Evolutionary conservation across 1,139 yeast genomes (phyloP), one percentile per base, ranked within the genome.

Genomic region (Hanseniaspora uvarum): DNA sequence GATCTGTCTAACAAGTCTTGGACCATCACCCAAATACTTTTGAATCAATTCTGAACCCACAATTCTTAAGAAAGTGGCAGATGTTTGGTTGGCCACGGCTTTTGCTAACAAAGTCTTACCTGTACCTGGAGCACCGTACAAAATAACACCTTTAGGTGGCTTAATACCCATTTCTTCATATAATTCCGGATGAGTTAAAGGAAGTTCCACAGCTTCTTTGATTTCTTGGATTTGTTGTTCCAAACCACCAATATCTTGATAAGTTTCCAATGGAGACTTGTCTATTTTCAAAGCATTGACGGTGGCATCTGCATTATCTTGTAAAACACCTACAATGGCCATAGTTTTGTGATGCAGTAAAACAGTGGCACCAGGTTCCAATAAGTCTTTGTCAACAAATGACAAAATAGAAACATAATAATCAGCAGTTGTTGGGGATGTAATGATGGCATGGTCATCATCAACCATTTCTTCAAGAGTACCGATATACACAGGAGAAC

Each of bases 91-190:
- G 6, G 99, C 99, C 53, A 94, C 98, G 0, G 99, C 99, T 70
- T 92, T 94, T 19, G 97, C 98, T 62, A 94, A 75, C 60, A 94
- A 73, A 0, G 99, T 94, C 70, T 94, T 94, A 65, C 99, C 99
- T 0, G 98, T 94, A 69, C 99, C 99, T 34, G 99, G 99, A 0
- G 97, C 95, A 62, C 99, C 99, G 67, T 94, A 94, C 58, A 94
- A 76, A 62, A 94, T 89, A 55, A 94, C 98, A 71, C 99, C 99
- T 72, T 92, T 92, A 52, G 99, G 99, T 8, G 98, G 98, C 65
- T 89, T 88, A 67, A 94, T 92, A 61, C 99, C 99, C 96, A 94
- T 92, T 71, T 92, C 97, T 71, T 94, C 96, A 70, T 92, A 94
- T 62, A 94, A 74, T 69, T 94, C 98, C 0, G 98, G 97, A 69